Conservation (phyloP, 495 filamentous ascomycete species). For the Neurospora sp. region DNA sequence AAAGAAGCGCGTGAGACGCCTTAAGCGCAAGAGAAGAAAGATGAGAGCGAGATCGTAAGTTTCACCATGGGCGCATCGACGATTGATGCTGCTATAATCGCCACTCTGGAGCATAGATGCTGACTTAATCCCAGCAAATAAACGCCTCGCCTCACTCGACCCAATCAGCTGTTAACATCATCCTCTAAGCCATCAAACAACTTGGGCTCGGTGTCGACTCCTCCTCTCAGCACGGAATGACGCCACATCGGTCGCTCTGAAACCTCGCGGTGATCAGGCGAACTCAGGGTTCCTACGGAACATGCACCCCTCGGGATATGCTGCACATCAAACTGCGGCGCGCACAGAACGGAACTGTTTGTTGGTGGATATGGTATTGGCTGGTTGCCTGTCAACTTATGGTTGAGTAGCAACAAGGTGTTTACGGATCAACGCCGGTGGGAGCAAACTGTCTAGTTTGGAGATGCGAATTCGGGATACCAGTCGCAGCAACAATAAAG, state of each 20-base stretch:
- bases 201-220: conserved; percentile 8
- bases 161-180: conserved; percentile 20
- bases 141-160: conserved; percentile 39
- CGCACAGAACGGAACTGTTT: conserved; percentile 6
- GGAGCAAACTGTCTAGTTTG: conserved; percentile 15
- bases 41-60: conserved; percentile 85
- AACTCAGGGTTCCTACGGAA: conserved; percentile 9
- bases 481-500: neutral
- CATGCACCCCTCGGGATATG: conserved; percentile 1
- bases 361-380: conserved; percentile 17
- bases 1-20: conserved; percentile 96
- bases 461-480: conserved; percentile 11
- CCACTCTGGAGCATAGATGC: conserved; percentile 2
- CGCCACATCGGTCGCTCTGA: conserved; percentile 8
- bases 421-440: conserved; percentile 11
- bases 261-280: conserved; percentile 8
- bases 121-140: conserved; percentile 50
- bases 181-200: conserved; percentile 8
- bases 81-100: neutral
- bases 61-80: conserved; percentile 4
- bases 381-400: conserved; percentile 19
- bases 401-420: conserved; percentile 18
- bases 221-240: conserved; percentile 7
- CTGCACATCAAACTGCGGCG: neutral
- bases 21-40: conserved; percentile 99